phyloP scores from a whole-genome alignment of 805 yeast genomes.

The Danielia oregonensis region DNA sequence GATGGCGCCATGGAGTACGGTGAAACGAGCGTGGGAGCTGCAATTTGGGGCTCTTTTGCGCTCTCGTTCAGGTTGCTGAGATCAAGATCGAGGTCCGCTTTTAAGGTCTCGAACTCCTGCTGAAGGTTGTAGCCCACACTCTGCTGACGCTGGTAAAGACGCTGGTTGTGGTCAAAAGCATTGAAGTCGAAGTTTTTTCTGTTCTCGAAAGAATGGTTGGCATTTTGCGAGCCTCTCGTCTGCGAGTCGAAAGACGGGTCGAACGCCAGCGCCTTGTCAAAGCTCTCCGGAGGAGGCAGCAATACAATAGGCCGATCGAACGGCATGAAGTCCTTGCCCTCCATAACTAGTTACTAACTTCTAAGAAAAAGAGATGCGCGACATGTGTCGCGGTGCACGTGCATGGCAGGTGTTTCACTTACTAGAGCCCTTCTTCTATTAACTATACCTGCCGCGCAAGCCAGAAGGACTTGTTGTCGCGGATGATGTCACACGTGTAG shows the following conservation, averaged over 20 bases:
- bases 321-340: too few relatives aligned
- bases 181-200: too few relatives aligned
- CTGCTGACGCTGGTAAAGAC: slow-evolving; percentile 30
- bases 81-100: slow-evolving; percentile 44
- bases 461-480: slow-evolving; percentile 59
- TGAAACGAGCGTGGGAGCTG: slow-evolving; percentile 15
- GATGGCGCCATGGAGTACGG: slow-evolving; percentile 11
- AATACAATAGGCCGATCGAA: too few relatives aligned
- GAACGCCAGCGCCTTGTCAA: too few relatives aligned
- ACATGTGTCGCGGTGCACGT: slow-evolving; percentile 2
- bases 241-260: too few relatives aligned
- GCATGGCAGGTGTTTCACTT: slow-evolving; percentile 1
- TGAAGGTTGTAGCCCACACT: slow-evolving; percentile 45
- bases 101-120: slow-evolving; percentile 45
- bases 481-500: slow-evolving; percentile 53
- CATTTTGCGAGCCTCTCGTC: too few relatives aligned
- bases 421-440: too few relatives aligned
- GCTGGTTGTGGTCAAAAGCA: too few relatives aligned
- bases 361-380: too few relatives aligned
- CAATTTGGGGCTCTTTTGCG: slow-evolving; percentile 2
- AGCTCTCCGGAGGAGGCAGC: too few relatives aligned
- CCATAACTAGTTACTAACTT: too few relatives aligned
- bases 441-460: slow-evolving; percentile 5
- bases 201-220: too few relatives aligned
- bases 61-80: slow-evolving; percentile 21